phyloP scores from a whole-genome alignment of 805 yeast species.

The Scheffersomyces spartinae region DNA sequence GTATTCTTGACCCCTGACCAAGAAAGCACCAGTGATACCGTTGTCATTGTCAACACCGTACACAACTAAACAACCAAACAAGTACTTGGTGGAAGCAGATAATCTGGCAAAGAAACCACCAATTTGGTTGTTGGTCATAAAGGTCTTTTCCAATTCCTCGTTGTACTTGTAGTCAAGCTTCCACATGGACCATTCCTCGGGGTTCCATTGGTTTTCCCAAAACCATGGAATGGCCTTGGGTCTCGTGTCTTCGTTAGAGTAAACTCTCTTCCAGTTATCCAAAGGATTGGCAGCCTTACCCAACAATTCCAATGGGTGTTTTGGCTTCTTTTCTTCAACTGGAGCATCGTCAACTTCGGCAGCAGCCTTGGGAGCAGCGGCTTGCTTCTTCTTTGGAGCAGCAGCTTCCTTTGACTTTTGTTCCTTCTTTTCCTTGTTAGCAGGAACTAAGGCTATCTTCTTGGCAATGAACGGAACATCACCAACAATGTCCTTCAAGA shows the following conservation, averaged over 20 bases:
- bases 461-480: conserved; percentile 49
- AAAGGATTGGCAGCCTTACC: conserved; percentile 60
- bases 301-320: conserved; percentile 83
- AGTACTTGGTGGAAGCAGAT: conserved; percentile 80
- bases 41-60: conserved; percentile 98
- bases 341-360: conserved; percentile 27
- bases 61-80: conserved; percentile 90
- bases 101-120: conserved; percentile 98
- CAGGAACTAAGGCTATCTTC: conserved; percentile 48
- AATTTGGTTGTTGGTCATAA: conserved; percentile 96
- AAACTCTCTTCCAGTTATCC: conserved; percentile 93
- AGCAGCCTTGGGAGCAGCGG: too few relatives aligned
- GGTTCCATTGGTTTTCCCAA: conserved; percentile 85
- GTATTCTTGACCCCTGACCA: conserved; percentile 89
- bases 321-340: conserved; percentile 60
- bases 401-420: conserved; percentile 20
- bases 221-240: conserved; percentile 92
- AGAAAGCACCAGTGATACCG: conserved; percentile 91
- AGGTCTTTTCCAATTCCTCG: conserved; percentile 92
- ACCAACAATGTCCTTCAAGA: conserved; percentile 36
- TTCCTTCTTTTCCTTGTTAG: conserved; percentile 64
- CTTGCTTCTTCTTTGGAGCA: conserved; percentile 12
- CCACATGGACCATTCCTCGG: conserved; percentile 90
- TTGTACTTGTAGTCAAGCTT: conserved; percentile 95
- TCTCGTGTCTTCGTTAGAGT: conserved; percentile 97